Base-by-base conservation (phyloP, 176 grass and related monocot species). In the Carex kokanica region DNA sequence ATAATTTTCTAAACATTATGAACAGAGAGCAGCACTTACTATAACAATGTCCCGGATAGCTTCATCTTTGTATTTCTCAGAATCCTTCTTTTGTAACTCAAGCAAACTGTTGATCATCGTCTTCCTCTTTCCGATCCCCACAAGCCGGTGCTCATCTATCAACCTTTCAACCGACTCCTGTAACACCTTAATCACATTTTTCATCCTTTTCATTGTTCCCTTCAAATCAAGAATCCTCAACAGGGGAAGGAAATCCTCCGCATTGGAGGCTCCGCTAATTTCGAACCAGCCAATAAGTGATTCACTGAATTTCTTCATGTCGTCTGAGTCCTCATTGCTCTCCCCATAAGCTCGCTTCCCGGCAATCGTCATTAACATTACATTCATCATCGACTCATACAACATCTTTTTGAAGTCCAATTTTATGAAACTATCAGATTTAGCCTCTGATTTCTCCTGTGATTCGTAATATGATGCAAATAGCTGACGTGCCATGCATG, bases 51-150 rank as follows among this genome's bases (percentile, higher is more conserved):
- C 24, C 18, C 80, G 67, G 13, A 87, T 25, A 5, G 32, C 12
- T 17, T 29, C 17, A 31, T 74, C 85, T 16, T 25, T 82, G 85
- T 60, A 87, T 38, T 58, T 55, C 49, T 82, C 64, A 20, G 78
- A 71, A 21, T 87, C 85, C n/a, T 40, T 73, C 63, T 87, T 60
- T 54, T 81, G 62, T 25, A 81, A 16, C 38, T 81, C 57, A 64
- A 81, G 78, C 78, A 81, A 64, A 16, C 54, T 45, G 25, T 81
- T 41, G 17, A 81, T 81, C 78, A 83, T 60, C 0, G 85, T 80
- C 1, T 29, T 74, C 54, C 60, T 74, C 29, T 81, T 81, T 18
- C 27, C 78, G 9, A 66, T 18, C 23, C 81, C 41, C 17, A 53
- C 65, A 2, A 24, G 36, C 8, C 85, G 49, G 34, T 74, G 51